Evolutionary conservation across 352 stramenopile genomes (phyloP).

Genomic region (Elongisporangium prolatum): DNA sequence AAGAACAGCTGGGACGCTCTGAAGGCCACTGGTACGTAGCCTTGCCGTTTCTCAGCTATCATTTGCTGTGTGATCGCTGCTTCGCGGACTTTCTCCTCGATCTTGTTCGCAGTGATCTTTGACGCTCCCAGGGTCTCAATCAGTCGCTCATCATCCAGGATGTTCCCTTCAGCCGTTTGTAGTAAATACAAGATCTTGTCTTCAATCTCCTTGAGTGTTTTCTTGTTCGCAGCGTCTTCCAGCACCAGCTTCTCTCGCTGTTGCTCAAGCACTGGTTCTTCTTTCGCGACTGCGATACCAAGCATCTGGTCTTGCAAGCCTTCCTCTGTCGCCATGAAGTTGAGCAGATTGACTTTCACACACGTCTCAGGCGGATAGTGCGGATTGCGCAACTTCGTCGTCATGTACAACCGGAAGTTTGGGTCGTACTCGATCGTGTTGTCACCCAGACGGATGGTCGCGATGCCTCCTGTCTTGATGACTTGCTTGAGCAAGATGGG

Average conservation of each 20-base stretch:
- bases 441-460: constrained; percentile 91
- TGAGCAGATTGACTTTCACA: constrained; percentile 96
- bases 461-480: constrained; percentile 83
- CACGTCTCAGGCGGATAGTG: constrained; percentile 94
- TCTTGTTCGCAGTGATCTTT: constrained; percentile 92
- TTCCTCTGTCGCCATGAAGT: constrained; percentile 95
- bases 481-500: constrained; percentile 92
- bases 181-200: constrained; percentile 95
- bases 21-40: constrained; percentile 90
- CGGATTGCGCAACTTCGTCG: constrained; percentile 92
- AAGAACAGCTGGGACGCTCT: constrained; percentile 93
- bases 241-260: constrained; percentile 92
- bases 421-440: constrained; percentile 93
- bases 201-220: constrained; percentile 94
- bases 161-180: constrained; percentile 92
- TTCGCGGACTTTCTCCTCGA: constrained; percentile 92
- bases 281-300: constrained; percentile 91
- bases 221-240: constrained; percentile 93
- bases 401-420: constrained; percentile 94
- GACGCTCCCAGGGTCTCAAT: constrained; percentile 93
- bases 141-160: constrained; percentile 93
- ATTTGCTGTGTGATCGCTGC: constrained; percentile 90
- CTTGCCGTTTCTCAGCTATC: constrained; percentile 90
- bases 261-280: constrained; percentile 90
- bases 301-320: constrained; percentile 96